Conservation (phyloP, 2,329 filamentous ascomycete genomes). For the Sporothrix brunneoviolacea region DNA sequence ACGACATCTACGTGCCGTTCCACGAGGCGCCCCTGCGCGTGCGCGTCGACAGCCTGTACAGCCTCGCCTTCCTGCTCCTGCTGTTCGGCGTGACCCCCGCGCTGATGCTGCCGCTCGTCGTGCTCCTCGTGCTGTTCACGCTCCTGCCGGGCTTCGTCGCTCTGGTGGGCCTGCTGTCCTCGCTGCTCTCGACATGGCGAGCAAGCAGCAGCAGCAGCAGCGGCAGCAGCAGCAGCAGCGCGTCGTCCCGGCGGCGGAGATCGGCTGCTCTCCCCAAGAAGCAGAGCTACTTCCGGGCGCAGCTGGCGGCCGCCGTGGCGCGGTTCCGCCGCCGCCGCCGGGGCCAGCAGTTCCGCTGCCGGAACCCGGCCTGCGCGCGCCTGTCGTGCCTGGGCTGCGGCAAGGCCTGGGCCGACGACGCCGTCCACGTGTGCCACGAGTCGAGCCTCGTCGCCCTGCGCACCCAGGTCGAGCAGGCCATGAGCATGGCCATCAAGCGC, state of each 20-base stretch:
- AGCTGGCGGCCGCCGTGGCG: constrained; percentile 54
- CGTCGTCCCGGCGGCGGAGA: too few relatives aligned
- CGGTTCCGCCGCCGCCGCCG: constrained; percentile 65
- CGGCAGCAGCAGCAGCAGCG: not conserved
- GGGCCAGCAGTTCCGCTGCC: constrained; percentile 72
- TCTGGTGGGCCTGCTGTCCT: constrained; percentile 23
- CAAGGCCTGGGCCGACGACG: constrained; percentile 78
- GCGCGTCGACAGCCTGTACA: constrained; percentile 43
- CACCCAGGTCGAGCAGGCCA: constrained; percentile 84
- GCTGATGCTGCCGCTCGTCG: constrained; percentile 44
- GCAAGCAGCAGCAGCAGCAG: constrained; percentile 1
- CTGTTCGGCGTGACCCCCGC: constrained; percentile 51
- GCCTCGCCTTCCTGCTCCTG: constrained; percentile 43
- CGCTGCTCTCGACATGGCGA: not conserved
- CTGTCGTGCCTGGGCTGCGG: constrained; percentile 74
- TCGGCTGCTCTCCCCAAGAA: not conserved
- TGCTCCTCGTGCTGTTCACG: constrained; percentile 25
- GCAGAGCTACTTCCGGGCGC: constrained; percentile 28
- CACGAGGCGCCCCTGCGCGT: constrained; percentile 50
- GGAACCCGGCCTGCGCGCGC: constrained; percentile 58
- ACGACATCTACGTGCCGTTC: constrained; percentile 62
- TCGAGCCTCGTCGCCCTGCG: constrained; percentile 74
- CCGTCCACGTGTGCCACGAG: constrained; percentile 87
- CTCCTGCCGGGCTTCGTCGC: constrained; percentile 41
- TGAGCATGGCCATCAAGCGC: constrained; percentile 89